Conservation (phyloP, 2,329 filamentous ascomycete species). For the Cladosporium oxysporum region DNA sequence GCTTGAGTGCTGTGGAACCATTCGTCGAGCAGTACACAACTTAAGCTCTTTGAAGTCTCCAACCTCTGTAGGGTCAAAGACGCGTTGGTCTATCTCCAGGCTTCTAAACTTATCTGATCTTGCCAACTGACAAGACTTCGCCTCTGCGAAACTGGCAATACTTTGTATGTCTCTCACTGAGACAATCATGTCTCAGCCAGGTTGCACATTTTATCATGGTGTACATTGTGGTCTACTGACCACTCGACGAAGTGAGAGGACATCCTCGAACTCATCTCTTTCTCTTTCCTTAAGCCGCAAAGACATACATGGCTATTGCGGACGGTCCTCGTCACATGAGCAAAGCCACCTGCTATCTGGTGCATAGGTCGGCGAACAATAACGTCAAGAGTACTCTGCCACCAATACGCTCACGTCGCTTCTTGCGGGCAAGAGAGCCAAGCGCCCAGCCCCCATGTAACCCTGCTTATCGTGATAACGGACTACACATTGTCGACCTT, state of each 20-base stretch:
- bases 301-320: neutral
- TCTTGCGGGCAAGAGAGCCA: slow-evolving; percentile 16
- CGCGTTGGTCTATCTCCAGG: neutral
- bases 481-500: neutral
- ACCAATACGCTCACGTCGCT: slow-evolving; percentile 10
- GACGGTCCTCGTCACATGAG: neutral
- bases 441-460: slow-evolving; percentile 7
- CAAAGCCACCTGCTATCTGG: neutral
- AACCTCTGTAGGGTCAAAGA: neutral
- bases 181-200: slow-evolving; percentile 16
- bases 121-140: neutral
- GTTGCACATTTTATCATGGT: neutral
- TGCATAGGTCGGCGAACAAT: neutral
- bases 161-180: slow-evolving; percentile 12
- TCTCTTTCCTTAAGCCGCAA: neutral
- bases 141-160: neutral
- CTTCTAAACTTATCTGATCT: neutral
- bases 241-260: neutral
- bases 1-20: neutral
- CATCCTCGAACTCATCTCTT: neutral
- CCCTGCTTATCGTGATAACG: slow-evolving; percentile 20
- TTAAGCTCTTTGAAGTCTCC: neutral
- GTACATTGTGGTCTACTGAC: neutral
- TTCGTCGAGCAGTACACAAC: neutral
- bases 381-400: neutral